Evolutionary conservation across 352 stramenopile species (phyloP).

Genomic region (Vaucheria bursata): DNA sequence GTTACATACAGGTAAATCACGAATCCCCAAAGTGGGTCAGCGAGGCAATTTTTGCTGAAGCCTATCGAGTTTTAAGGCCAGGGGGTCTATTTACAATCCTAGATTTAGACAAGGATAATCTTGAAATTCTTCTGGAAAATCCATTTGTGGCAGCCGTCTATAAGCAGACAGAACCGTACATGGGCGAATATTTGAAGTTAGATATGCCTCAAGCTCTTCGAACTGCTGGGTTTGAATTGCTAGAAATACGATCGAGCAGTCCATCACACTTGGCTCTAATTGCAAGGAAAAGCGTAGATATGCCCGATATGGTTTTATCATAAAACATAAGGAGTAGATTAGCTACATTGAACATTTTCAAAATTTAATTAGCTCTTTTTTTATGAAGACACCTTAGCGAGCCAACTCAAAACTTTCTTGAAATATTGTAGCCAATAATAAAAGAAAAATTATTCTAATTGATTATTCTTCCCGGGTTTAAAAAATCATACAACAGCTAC

Average conservation of each 20-base stretch:
- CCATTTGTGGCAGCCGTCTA: slow-evolving; percentile 47
- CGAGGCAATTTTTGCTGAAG: slow-evolving; percentile 49
- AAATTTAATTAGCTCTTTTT: too few relatives aligned
- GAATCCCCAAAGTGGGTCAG: slow-evolving; percentile 47
- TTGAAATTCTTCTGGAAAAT: slow-evolving; percentile 48
- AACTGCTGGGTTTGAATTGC: slow-evolving; percentile 38
- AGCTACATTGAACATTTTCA: too few relatives aligned
- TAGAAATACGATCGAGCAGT: slow-evolving; percentile 34
- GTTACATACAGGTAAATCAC: slow-evolving; percentile 20
- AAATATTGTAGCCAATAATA: too few relatives aligned
- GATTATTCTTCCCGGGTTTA: too few relatives aligned
- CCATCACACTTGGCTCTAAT: slow-evolving; percentile 43
- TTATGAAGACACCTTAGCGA: too few relatives aligned
- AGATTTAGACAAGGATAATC: slow-evolving; percentile 51
- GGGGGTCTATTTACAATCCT: slow-evolving; percentile 50
- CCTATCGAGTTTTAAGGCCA: slow-evolving; percentile 46
- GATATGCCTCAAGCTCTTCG: slow-evolving; percentile 29
- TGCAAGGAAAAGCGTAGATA: too few relatives aligned
- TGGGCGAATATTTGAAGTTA: slow-evolving; percentile 44
- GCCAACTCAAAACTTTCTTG: too few relatives aligned
- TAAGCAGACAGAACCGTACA: slow-evolving; percentile 49
- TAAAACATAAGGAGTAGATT: too few relatives aligned
- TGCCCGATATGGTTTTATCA: not conserved
- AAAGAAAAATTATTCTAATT: too few relatives aligned
- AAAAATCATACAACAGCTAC: too few relatives aligned